A percentile compares a stretch with the other conserved stretches of the same genome.
These are phyloP conservation scores for Saccharomyces cerevisiae DNA, from an alignment of 805 yeast genomes.

Conservation along the genomic window DNA sequence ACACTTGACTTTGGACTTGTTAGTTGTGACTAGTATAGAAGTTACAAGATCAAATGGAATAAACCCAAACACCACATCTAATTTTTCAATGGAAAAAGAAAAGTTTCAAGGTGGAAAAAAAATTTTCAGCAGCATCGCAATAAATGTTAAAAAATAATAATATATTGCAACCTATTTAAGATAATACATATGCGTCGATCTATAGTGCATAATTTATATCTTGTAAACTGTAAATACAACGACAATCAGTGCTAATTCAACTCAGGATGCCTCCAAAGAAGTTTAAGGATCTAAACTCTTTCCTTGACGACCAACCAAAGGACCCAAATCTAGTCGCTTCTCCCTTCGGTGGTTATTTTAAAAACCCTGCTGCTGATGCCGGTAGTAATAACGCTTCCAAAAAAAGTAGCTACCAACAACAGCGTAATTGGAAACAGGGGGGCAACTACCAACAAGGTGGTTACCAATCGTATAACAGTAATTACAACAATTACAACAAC, in stretches of 20 bases:
- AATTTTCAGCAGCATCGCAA: not conserved
- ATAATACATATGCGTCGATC: not conserved
- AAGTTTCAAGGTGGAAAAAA: not conserved
- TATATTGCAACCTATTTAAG: not conserved
- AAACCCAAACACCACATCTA: not conserved
- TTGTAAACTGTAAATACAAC: not conserved
- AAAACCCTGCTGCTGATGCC: conserved; percentile 9
- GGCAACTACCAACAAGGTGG: conserved; percentile 9
- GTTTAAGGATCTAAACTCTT: conserved; percentile 24
- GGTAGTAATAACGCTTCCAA: conserved; percentile 2
- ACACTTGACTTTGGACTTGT: not conserved
- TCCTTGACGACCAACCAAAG: conserved; percentile 24
- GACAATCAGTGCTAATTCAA: not conserved
- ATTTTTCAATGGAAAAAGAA: not conserved
- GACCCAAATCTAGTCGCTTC: conserved; percentile 26
- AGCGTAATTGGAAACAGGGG: conserved; percentile 16
- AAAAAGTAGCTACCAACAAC: conserved; percentile 17
- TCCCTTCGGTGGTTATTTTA: conserved; percentile 30
- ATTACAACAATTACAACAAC: conserved; percentile 5
- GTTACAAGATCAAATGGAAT: not conserved
- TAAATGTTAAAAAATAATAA: not conserved
- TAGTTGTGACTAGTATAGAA: not conserved
- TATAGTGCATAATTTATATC: not conserved
- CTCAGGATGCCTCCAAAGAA: conserved; percentile 29
- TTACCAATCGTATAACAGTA: conserved; percentile 10